phyloP scores from a whole-genome alignment of 2,329 filamentous ascomycete genomes.

The Xylaria sp. region DNA sequence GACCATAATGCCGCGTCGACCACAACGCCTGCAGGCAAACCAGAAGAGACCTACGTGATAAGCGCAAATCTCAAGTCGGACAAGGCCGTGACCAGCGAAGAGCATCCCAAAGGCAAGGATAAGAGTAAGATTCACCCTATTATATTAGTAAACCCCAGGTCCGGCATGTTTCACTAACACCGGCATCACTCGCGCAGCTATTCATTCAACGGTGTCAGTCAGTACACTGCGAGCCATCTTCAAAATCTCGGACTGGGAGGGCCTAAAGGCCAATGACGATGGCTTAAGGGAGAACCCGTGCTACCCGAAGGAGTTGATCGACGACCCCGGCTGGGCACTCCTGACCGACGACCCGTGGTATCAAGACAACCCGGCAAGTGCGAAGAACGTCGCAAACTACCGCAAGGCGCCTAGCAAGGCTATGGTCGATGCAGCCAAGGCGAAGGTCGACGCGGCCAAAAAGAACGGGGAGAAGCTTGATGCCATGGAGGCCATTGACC shows the following conservation, averaged over 20 bases:
- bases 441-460: not conserved
- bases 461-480: constrained; percentile 4
- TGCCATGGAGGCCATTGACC: not conserved
- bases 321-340: constrained; percentile 11
- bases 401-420: constrained; percentile 3
- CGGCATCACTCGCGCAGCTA: not conserved
- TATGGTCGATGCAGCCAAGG: constrained; percentile 1
- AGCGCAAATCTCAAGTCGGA: constrained; percentile 4
- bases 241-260: constrained; percentile 2
- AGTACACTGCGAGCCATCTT: constrained; percentile 10
- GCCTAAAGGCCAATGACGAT: constrained; percentile 1
- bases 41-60: constrained; percentile 3
- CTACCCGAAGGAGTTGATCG: constrained; percentile 6
- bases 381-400: not conserved
- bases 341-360: constrained; percentile 10
- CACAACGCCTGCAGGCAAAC: not conserved
- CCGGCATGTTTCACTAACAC: not conserved
- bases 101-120: constrained; percentile 2
- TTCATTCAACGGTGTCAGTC: constrained; percentile 5
- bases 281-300: constrained; percentile 6
- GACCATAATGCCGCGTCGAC: constrained; percentile 1
- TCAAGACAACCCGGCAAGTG: constrained; percentile 4
- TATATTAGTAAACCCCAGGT: not conserved
- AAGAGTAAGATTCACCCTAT: not conserved
- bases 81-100: not conserved